phyloP scores from a whole-genome alignment of 305 asterid genomes.

The Solanum chacoense region DNA sequence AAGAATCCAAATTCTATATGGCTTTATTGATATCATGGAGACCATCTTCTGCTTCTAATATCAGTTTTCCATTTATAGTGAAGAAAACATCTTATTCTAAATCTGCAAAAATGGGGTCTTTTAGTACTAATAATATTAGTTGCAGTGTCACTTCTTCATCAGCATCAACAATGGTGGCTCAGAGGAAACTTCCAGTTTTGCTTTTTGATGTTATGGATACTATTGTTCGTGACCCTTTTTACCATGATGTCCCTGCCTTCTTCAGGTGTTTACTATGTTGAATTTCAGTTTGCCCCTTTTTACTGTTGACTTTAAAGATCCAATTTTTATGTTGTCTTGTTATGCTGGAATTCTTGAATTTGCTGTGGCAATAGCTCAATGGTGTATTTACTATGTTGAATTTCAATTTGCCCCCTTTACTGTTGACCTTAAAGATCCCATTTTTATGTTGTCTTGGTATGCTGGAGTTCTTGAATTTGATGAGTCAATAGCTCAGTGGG shows the following conservation, averaged over 20 bases:
- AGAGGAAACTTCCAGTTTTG: conserved; percentile 55
- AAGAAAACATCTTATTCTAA: background rate
- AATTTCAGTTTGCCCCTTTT: background rate
- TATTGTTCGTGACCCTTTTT: conserved; percentile 79
- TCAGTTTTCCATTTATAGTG: background rate
- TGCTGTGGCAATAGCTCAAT: background rate
- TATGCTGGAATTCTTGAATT: background rate
- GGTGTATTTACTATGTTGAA: background rate
- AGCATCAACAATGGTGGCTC: background rate
- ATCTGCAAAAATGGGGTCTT: background rate
- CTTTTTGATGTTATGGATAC: conserved; percentile 92
- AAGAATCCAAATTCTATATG: background rate
- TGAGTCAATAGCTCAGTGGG: background rate
- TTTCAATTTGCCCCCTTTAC: background rate
- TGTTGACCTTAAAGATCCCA: background rate
- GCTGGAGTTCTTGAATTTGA: background rate
- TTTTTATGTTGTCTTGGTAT: background rate
- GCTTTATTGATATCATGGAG: background rate
- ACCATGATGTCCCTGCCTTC: conserved; percentile 67
- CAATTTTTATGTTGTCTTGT: background rate
- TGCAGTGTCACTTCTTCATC: background rate
- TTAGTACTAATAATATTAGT: background rate
- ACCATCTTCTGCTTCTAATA: background rate
- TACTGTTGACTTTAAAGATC: background rate
- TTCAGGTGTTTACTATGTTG: conserved; percentile 44